Evolutionary conservation across 352 stramenopile species (phyloP).

Genomic region (Phytophthora kernoviae): DNA sequence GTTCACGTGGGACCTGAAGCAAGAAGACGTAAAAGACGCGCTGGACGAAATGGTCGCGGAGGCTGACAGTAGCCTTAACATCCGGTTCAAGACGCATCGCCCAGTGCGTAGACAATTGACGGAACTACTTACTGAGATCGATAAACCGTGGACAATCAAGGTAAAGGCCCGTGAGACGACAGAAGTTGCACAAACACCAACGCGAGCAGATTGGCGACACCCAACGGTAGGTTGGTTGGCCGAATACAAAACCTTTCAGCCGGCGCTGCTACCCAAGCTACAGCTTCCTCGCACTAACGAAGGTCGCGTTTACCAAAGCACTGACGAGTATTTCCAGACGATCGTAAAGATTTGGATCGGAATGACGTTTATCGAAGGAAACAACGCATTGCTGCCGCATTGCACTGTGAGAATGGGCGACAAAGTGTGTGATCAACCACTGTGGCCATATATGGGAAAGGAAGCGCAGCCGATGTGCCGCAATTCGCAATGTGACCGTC

Average conservation of each 20-base stretch:
- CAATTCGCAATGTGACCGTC: slow-evolving; percentile 49
- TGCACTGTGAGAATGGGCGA: slow-evolving; percentile 61
- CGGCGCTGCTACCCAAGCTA: slow-evolving; percentile 69
- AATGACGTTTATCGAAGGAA: slow-evolving; percentile 89
- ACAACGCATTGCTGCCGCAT: slow-evolving; percentile 79
- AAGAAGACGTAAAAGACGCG: slow-evolving; percentile 56
- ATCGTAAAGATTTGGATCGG: slow-evolving; percentile 81
- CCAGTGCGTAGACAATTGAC: slow-evolving; percentile 45
- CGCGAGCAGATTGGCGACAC: slow-evolving; percentile 52
- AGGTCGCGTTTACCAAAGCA: slow-evolving; percentile 69
- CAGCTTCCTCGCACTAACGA: slow-evolving; percentile 44
- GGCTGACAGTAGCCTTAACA: slow-evolving; percentile 46
- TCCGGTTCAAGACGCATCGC: slow-evolving; percentile 55
- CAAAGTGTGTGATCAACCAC: slow-evolving; percentile 67
- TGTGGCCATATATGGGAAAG: slow-evolving; percentile 60
- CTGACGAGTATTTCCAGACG: slow-evolving; percentile 79
- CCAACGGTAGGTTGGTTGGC: slow-evolving; percentile 76
- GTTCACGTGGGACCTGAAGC: slow-evolving; percentile 70
- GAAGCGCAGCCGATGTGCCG: slow-evolving; percentile 40
- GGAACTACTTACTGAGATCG: slow-evolving; percentile 61
- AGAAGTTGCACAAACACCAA: not conserved
- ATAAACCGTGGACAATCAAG: slow-evolving; percentile 77
- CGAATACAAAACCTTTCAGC: slow-evolving; percentile 75
- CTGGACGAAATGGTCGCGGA: slow-evolving; percentile 66
- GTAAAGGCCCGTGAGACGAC: slow-evolving; percentile 18